phyloP scores from a whole-genome alignment of 78 protist genomes.

The Dictyostelium purpureum region DNA sequence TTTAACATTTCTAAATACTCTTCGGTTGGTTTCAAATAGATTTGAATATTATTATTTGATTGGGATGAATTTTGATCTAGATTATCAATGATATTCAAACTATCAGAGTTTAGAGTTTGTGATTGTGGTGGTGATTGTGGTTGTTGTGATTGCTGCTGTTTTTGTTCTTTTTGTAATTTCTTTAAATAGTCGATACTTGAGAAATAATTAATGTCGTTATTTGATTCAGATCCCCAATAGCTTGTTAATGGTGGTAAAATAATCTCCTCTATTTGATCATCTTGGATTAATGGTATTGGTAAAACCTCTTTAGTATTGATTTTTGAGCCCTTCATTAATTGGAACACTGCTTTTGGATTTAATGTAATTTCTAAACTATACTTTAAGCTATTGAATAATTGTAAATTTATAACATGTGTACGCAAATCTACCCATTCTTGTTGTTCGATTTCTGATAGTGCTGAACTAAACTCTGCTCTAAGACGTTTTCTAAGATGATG shows the following conservation, averaged over 20 bases:
- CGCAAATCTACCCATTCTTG: slow-evolving; percentile 61
- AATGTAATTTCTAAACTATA: slow-evolving; percentile 30
- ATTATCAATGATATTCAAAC: background rate
- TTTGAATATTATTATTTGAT: slow-evolving; percentile 35
- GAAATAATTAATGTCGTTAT: slow-evolving; percentile 41
- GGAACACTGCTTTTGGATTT: slow-evolving; percentile 47
- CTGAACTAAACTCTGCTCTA: slow-evolving; percentile 6
- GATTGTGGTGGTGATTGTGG: background rate
- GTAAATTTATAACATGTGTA: slow-evolving; percentile 54
- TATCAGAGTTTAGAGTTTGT: background rate
- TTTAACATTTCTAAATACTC: slow-evolving; percentile 37
- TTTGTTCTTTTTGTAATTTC: slow-evolving; percentile 2
- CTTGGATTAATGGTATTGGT: slow-evolving; percentile 22
- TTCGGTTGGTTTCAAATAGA: slow-evolving; percentile 42
- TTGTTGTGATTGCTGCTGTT: background rate
- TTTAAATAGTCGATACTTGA: slow-evolving; percentile 22
- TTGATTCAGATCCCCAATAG: slow-evolving; percentile 56
- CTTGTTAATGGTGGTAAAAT: slow-evolving; percentile 67
- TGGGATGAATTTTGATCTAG: background rate
- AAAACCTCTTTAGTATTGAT: slow-evolving; percentile 15
- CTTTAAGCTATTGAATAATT: slow-evolving; percentile 29
- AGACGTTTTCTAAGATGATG: slow-evolving; percentile 11
- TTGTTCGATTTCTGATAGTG: slow-evolving; percentile 49
- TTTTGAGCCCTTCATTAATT: slow-evolving; percentile 60
- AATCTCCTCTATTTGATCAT: slow-evolving; percentile 21